Evolutionary conservation across 495 filamentous ascomycete species (phyloP), one percentile per base, ranked within the genome.

Genomic region (Bacidia gigantensis): DNA sequence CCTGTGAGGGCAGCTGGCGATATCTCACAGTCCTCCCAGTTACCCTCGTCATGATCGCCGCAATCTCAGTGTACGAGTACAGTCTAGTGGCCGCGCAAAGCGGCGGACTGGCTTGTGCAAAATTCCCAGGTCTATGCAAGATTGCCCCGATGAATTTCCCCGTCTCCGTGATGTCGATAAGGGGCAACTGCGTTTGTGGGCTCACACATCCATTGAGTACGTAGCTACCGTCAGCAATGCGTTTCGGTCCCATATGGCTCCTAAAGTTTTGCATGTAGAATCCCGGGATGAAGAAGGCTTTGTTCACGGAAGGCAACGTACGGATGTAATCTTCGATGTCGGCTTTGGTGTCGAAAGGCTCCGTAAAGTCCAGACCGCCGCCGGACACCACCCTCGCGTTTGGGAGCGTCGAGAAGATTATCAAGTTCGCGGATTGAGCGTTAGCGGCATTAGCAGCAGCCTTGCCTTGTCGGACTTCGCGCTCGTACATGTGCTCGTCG

Each of bases 101-200:
- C n/a, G n/a, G n/a, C n/a, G n/a, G n/a, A n/a, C n/a, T n/a, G n/a
- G n/a, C n/a, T n/a, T n/a, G n/a, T 32, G 44, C 63, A 47, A 80
- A 62, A 56, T 71, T 70, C 2, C 71, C 70, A 0, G 70, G 72
- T n/a, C 72, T 63, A 9, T 67, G 67, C 1, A 81, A 62, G 11
- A 76, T 72, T 12, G 76, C 68, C 9, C 68, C 72, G 14, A 77
- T 64, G 54, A 69, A 78, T 53, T 76, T 77, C 0, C 74, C 77
- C 2, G 65, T 67, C 3, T 60, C 65, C 3, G 53, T 61, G 5
- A 66, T 67, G 54, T 76, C 68, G 49, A 79, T 65, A 22, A 70
- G 42, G 2, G 77, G 74, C 1, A 71, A 35, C 35, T 51, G 35
- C 2, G 64, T 64, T 12, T 65, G 50, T 0, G 67, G 67, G 2